These are phyloP conservation scores for Alnus glutinosa DNA, from an alignment of 306 rosid genomes.

Conservation along the genomic window DNA sequence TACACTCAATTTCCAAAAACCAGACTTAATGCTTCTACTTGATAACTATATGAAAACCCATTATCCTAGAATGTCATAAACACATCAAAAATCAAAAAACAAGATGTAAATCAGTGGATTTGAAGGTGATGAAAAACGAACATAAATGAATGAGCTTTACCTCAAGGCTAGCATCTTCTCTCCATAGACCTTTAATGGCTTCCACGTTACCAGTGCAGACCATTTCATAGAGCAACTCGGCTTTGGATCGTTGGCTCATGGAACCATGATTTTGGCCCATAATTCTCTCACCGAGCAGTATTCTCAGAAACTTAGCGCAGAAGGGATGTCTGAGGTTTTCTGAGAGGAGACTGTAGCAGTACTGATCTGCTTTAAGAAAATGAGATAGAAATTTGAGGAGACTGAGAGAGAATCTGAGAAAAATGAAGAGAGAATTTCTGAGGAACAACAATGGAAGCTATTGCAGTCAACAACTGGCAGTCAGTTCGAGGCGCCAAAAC, in stretches of 20 bases:
- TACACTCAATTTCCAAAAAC: neutral
- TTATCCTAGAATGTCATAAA: neutral
- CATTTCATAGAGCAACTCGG: slow-evolving; percentile 23
- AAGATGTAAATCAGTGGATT: neutral
- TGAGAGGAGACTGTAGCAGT: neutral
- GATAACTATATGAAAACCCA: neutral
- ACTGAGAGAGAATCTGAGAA: too few species aligned
- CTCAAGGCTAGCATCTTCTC: slow-evolving; percentile 34
- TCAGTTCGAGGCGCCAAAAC: too few species aligned
- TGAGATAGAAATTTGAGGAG: too few species aligned
- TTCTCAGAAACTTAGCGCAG: neutral
- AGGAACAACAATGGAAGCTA: too few species aligned
- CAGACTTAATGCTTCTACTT: neutral
- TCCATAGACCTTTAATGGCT: slow-evolving; percentile 24
- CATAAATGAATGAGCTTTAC: neutral
- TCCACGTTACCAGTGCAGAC: slow-evolving; percentile 24
- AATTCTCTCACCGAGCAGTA: neutral
- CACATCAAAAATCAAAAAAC: neutral
- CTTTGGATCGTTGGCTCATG: slow-evolving; percentile 15
- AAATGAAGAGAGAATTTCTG: too few species aligned
- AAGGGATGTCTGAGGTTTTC: neutral
- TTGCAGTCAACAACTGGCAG: too few species aligned
- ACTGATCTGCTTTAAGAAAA: too few species aligned
- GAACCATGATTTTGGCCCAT: slow-evolving; percentile 25
- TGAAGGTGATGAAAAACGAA: neutral